phyloP scores from a whole-genome alignment of 2,329 filamentous ascomycete genomes.

The Chalaropsis thielavioides region DNA sequence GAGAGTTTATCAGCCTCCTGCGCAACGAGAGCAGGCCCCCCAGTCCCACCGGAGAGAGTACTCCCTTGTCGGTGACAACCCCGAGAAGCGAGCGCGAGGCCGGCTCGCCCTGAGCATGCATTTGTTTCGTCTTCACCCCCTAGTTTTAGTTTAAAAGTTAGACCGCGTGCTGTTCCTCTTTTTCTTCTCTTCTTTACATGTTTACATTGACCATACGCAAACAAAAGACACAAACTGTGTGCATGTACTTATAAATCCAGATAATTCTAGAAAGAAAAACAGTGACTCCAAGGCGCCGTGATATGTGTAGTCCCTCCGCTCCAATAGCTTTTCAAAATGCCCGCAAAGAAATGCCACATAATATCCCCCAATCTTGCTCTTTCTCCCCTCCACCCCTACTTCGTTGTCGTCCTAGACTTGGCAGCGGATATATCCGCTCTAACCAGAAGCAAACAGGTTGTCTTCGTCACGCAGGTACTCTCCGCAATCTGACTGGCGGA shows the following conservation, averaged over 20 bases:
- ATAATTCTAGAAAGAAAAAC: conserved; percentile 15
- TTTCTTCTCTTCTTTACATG: not conserved
- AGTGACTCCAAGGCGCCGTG: conserved; percentile 16
- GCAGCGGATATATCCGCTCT: conserved; percentile 12
- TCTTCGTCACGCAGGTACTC: conserved; percentile 83
- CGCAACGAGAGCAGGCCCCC: conserved; percentile 37
- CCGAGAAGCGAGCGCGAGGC: not conserved
- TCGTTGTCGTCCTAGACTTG: too few relatives aligned
- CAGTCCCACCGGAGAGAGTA: conserved; percentile 10
- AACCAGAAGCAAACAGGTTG: conserved; percentile 45
- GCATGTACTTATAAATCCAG: conserved; percentile 12
- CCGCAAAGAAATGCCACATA: conserved; percentile 15
- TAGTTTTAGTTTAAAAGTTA: not conserved
- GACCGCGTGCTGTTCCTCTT: not conserved
- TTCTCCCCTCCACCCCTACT: not conserved
- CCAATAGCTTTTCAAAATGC: conserved; percentile 15
- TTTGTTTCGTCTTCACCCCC: not conserved
- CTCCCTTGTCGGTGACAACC: not conserved
- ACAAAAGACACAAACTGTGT: conserved; percentile 5
- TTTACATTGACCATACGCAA: not conserved
- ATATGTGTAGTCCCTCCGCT: conserved; percentile 14
- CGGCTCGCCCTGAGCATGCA: not conserved
- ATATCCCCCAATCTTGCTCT: conserved; percentile 8
- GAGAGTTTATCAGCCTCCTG: conserved; percentile 76
- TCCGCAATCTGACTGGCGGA: conserved; percentile 84